phyloP scores from a whole-genome alignment of 768 basidiomycete species.

The Gloeostereum incarnatum region DNA sequence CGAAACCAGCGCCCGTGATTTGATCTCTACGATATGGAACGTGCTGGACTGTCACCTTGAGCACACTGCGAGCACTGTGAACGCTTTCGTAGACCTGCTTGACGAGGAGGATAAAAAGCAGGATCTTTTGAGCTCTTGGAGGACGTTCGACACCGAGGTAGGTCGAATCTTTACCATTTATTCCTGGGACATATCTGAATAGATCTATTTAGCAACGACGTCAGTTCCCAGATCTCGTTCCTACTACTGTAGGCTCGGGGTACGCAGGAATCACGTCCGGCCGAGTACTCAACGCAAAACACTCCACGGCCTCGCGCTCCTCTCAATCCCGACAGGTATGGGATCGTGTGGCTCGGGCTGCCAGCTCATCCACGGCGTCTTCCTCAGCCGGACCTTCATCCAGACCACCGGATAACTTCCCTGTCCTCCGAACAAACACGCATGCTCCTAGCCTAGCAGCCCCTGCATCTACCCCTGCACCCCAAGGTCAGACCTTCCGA shows the following conservation, averaged over 20 bases:
- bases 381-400: conserved; percentile 10
- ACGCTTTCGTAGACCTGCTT: conserved; percentile 64
- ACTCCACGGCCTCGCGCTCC: conserved; percentile 53
- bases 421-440: no score
- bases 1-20: conserved; percentile 74
- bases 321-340: conserved; percentile 61
- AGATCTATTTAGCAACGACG: conserved; percentile 54
- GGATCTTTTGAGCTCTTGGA: conserved; percentile 70
- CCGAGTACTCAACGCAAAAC: conserved; percentile 77
- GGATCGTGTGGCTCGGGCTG: conserved; percentile 85
- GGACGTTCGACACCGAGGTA: conserved; percentile 69
- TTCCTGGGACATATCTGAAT: not conserved
- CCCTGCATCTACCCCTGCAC: conserved; percentile 7
- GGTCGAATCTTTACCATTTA: not conserved
- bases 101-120: conserved; percentile 82
- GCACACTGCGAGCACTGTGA: conserved; percentile 64
- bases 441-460: conserved; percentile 19
- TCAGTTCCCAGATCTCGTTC: conserved; percentile 74
- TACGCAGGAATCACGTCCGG: conserved; percentile 79
- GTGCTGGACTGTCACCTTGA: conserved; percentile 61
- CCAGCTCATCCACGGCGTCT: conserved; percentile 33
- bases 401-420: no score
- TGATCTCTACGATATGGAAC: conserved; percentile 87
- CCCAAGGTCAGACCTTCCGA: not conserved
- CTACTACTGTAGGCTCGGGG: conserved; percentile 46